These are phyloP conservation scores for Schizothecium vesticola DNA, from an alignment of 495 filamentous ascomycete genomes.

Conservation along the genomic window DNA sequence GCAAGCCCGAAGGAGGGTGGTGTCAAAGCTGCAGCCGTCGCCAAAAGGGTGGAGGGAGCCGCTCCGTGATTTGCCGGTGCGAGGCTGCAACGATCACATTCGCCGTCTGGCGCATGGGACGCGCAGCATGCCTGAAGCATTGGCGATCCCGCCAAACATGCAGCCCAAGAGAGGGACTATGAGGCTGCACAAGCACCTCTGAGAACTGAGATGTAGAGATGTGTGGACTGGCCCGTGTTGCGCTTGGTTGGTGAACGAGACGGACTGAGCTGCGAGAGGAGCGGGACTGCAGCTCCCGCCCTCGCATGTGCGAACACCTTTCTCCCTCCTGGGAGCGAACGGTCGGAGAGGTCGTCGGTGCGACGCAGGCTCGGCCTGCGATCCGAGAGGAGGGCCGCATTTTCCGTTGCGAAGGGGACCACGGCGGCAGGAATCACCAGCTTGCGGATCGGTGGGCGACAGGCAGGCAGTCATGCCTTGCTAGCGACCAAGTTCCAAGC, in stretches of 20 bases:
- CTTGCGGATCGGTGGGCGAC: neutral
- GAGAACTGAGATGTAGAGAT: neutral
- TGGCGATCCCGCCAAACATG: slow-evolving; percentile 4
- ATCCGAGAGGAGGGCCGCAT: neutral
- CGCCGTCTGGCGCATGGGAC: slow-evolving; percentile 3
- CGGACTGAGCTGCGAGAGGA: slow-evolving; percentile 9
- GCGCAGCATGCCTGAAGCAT: neutral
- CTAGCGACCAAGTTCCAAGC: neutral
- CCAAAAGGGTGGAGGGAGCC: slow-evolving; percentile 10
- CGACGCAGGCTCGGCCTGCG: neutral
- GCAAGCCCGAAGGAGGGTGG: slow-evolving; percentile 9
- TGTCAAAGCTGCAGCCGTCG: slow-evolving; percentile 9
- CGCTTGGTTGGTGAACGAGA: neutral
- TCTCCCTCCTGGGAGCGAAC: neutral
- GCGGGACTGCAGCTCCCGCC: slow-evolving; percentile 15
- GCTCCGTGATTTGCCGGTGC: slow-evolving; percentile 14
- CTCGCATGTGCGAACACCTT: slow-evolving; percentile 16
- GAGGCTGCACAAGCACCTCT: neutral
- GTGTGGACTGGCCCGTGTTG: neutral
- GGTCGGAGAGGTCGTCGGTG: neutral
- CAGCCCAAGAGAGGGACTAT: neutral
- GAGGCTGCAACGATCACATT: slow-evolving; percentile 11
- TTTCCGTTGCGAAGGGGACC: neutral
- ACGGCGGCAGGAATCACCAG: neutral
- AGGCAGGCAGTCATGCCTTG: no score